Evolutionary conservation across 345 rosid species (phyloP), one percentile per base, ranked within the genome.

Genomic region (Eucalyptus tenuipes): DNA sequence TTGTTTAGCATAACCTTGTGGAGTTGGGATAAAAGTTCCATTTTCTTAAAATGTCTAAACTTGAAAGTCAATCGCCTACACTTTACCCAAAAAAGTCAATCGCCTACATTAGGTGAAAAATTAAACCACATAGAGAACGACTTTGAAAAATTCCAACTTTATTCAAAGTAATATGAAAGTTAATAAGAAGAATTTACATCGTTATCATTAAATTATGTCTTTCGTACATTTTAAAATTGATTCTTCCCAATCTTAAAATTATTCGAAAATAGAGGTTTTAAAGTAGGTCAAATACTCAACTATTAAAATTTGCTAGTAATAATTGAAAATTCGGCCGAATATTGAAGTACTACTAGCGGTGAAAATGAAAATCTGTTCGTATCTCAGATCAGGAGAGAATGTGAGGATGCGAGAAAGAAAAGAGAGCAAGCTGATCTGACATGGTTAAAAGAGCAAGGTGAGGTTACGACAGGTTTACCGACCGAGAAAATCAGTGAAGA

Each of bases 401-500:
- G 27, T 59, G 33, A 86, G 47, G 42, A 33, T 66, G 75, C 49
- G 11, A 11, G 24, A 48, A 5, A 44, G 31, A 80, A 90, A 48
- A 87, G 79, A 61, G 86, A 59, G 71, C 9, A 80, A 53, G 52
- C 37, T 49, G 53, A 49, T 13, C 55, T 4, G 52, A 82, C 86
- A 45, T 24, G n/a, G 12, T 57, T 55, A 59, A 85, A n/a, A 13
- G 37, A 59, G 52, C 48, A 47, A 45, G 44, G 52, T 25, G 88
- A 17, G 85, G 18, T 33, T 17, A 71, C 44, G 47, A 20, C 25
- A 75, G 48, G 86, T 47, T 50, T 29, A 25, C 82, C 25, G 48
- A 94, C 96, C 96, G 25, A 95, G 80, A 86, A 82, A 94, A 89
- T 94, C 97, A 22, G 97, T 94, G 90, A 92, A 59, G 87, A 95